These are phyloP conservation scores for Fusarium lateritium DNA, from an alignment of 2,329 filamentous ascomycete genomes.

Conservation along the genomic window DNA sequence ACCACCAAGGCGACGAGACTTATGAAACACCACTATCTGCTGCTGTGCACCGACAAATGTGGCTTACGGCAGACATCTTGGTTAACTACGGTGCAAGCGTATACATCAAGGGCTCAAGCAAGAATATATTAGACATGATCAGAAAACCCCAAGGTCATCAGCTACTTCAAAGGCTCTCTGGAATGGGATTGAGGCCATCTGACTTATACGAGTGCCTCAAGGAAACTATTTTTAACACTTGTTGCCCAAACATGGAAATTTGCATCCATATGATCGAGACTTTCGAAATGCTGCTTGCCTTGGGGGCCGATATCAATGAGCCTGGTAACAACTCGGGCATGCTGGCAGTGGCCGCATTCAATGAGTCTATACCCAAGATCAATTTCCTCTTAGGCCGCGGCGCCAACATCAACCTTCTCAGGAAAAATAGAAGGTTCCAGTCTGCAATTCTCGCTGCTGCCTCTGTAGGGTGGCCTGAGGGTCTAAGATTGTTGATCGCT, in stretches of 20 bases:
- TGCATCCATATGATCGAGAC: not conserved
- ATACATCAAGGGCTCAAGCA: not conserved
- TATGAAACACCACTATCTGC: not conserved
- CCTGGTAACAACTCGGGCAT: not conserved
- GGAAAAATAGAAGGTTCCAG: not conserved
- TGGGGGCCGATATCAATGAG: not conserved
- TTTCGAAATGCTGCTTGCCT: not conserved
- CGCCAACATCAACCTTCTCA: not conserved
- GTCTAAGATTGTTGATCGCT: not conserved
- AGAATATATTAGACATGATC: not conserved
- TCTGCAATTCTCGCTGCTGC: not conserved
- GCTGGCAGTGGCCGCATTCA: not conserved
- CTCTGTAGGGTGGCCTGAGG: not conserved
- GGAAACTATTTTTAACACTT: not conserved
- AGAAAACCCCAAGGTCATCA: not conserved
- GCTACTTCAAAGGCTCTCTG: not conserved
- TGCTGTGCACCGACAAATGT: not conserved
- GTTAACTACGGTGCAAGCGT: not conserved
- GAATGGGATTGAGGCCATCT: not conserved
- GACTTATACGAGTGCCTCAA: not conserved
- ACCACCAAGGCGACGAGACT: no score
- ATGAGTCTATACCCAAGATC: not conserved
- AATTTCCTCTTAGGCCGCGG: not conserved
- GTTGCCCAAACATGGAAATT: not conserved
- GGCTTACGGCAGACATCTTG: not conserved